A percentile compares a stretch with the other conserved stretches of the same genome.
Evolutionary conservation across 2,329 filamentous ascomycete genomes (phyloP).

Genomic region (Sporothrix humicola): DNA sequence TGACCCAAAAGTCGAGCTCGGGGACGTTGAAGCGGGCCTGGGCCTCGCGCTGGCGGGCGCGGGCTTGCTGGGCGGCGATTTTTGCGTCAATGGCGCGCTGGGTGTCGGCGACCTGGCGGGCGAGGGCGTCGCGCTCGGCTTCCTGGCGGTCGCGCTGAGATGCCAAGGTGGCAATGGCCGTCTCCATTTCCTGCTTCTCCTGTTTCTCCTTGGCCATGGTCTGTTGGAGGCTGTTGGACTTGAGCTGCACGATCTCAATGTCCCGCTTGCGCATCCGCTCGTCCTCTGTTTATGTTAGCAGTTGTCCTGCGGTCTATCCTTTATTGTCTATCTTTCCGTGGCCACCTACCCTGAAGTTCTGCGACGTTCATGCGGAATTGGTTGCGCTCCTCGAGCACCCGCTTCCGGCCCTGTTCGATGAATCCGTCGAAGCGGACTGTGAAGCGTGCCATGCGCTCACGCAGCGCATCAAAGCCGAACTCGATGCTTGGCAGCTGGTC

Average conservation of each 20-base stretch:
- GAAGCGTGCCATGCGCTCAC: slow-evolving; percentile 93
- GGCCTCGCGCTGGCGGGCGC: slow-evolving; percentile 76
- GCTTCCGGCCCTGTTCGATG: slow-evolving; percentile 87
- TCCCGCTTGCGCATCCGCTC: slow-evolving; percentile 87
- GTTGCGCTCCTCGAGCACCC: slow-evolving; percentile 90
- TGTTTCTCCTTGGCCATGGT: slow-evolving; percentile 77
- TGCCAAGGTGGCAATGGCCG: slow-evolving; percentile 63
- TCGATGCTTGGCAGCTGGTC: slow-evolving; percentile 86
- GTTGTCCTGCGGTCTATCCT: slow-evolving; percentile 8
- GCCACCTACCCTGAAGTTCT: slow-evolving; percentile 77
- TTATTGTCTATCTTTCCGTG: neutral
- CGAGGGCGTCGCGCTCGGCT: slow-evolving; percentile 61
- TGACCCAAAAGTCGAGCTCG: slow-evolving; percentile 95
- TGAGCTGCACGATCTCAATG: slow-evolving; percentile 80
- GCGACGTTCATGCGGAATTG: slow-evolving; percentile 89
- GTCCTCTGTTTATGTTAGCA: slow-evolving; percentile 67
- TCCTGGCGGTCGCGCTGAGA: slow-evolving; percentile 66
- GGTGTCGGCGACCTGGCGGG: slow-evolving; percentile 67
- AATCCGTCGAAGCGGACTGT: slow-evolving; percentile 90
- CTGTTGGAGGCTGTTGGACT: slow-evolving; percentile 72
- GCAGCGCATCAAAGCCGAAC: slow-evolving; percentile 94
- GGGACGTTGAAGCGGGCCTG: slow-evolving; percentile 90
- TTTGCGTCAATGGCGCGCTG: slow-evolving; percentile 72
- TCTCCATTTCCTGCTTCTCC: slow-evolving; percentile 77
- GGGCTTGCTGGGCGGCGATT: slow-evolving; percentile 72